Evolutionary conservation across 306 rosid species (phyloP).

Genomic region (Datisca glomerata): DNA sequence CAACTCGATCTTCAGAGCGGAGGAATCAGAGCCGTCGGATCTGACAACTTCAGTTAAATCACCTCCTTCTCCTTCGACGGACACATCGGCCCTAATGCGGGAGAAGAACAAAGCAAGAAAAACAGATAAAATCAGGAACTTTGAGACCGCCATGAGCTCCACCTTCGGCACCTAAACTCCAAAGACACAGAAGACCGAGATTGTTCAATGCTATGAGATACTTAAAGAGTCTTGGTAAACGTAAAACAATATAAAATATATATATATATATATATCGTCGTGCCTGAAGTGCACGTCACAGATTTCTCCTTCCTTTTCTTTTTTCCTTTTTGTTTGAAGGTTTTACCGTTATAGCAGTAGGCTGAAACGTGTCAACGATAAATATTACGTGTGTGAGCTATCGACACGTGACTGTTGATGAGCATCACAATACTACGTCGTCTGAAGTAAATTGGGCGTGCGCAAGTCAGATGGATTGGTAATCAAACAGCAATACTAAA

Average conservation of each 20-base stretch:
- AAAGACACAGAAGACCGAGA: background rate
- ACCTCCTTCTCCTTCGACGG: conserved; percentile 18
- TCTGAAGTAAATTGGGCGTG: too few relatives aligned
- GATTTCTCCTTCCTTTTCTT: background rate
- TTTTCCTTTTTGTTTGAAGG: background rate
- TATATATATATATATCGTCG: background rate
- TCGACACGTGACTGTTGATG: too few relatives aligned
- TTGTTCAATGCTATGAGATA: background rate
- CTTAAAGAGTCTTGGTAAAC: too few relatives aligned
- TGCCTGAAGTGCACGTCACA: background rate
- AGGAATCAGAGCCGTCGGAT: conserved; percentile 31
- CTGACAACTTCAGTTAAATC: conserved; percentile 10
- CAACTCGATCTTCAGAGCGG: conserved; percentile 58
- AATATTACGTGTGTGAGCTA: too few relatives aligned
- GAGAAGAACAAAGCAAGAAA: conserved; percentile 42
- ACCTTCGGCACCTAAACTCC: conserved; percentile 42
- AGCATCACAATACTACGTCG: too few relatives aligned
- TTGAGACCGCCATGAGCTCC: conserved; percentile 62
- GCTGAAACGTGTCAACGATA: too few relatives aligned
- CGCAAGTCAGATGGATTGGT: too few relatives aligned
- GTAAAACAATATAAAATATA: too few relatives aligned
- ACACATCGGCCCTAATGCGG: conserved; percentile 32
- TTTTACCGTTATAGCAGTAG: too few relatives aligned
- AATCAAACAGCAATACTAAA: too few relatives aligned
- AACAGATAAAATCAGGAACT: conserved; percentile 36